These are phyloP conservation scores for Diaporthe vexans DNA, from an alignment of 2,329 filamentous ascomycete species.

Conservation along the genomic window DNA sequence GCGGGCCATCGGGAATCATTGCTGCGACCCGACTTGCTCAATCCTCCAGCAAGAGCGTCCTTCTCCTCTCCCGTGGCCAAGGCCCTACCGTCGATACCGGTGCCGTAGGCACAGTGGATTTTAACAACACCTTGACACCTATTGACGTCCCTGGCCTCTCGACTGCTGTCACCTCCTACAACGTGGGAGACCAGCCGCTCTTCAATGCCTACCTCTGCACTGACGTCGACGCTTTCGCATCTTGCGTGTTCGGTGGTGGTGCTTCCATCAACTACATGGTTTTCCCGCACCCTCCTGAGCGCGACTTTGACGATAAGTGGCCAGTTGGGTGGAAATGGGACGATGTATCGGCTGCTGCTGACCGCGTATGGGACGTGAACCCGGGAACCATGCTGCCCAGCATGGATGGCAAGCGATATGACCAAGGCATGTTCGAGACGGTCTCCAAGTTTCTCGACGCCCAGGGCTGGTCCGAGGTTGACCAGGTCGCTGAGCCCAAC, in stretches of 20 bases:
- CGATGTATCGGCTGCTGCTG: constrained; percentile 46
- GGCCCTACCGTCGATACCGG: not conserved
- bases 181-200: constrained; percentile 43
- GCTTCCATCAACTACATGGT: constrained; percentile 26
- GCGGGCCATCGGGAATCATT: constrained; percentile 14
- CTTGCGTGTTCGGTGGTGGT: constrained; percentile 21
- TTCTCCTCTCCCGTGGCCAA: constrained; percentile 22
- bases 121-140: constrained; percentile 10
- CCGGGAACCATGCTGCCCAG: constrained; percentile 46
- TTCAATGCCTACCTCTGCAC: constrained; percentile 32
- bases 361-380: constrained; percentile 46
- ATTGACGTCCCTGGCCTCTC: constrained; percentile 20
- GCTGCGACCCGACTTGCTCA: constrained; percentile 21
- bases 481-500: constrained; percentile 39
- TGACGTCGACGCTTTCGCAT: constrained; percentile 12
- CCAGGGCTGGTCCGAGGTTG: constrained; percentile 38
- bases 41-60: constrained; percentile 24
- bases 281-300: constrained; percentile 13
- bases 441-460: constrained; percentile 33
- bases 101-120: not conserved
- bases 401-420: constrained; percentile 44
- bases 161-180: constrained; percentile 29
- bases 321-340: constrained; percentile 48
- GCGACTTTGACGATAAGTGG: constrained; percentile 49
- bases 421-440: constrained; percentile 36